phyloP scores from a whole-genome alignment of 2,329 filamentous ascomycete species.

The Fusarium brevicatenulatum region DNA sequence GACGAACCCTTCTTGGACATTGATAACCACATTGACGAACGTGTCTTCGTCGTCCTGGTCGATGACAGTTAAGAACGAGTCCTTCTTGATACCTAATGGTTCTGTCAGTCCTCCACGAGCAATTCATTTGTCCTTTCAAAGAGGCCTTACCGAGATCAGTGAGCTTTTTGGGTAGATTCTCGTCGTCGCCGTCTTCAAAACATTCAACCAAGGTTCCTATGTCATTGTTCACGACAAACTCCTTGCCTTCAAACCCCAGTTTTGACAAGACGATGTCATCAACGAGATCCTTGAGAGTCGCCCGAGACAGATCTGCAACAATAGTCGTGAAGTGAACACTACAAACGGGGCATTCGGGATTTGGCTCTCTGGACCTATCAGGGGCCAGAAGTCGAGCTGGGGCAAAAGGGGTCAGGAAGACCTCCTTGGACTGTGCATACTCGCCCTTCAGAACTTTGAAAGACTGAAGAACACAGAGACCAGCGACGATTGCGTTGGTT shows the following conservation, averaged over 20 bases:
- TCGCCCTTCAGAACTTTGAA: conserved; percentile 88
- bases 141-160: conserved; percentile 72
- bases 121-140: not conserved
- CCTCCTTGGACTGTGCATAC: conserved; percentile 77
- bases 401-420: conserved; percentile 81
- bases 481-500: conserved; percentile 95
- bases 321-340: conserved; percentile 75
- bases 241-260: conserved; percentile 79
- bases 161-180: conserved; percentile 84
- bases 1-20: conserved; percentile 70
- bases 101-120: conserved; percentile 24
- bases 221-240: conserved; percentile 81
- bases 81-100: conserved; percentile 69
- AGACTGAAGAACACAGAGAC: conserved; percentile 89
- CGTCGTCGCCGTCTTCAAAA: conserved; percentile 77
- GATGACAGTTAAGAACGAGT: conserved; percentile 83
- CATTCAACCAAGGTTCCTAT: conserved; percentile 76
- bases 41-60: conserved; percentile 81
- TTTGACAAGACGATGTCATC: conserved; percentile 75
- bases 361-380: conserved; percentile 70
- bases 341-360: conserved; percentile 86
- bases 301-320: conserved; percentile 73
- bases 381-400: conserved; percentile 67
- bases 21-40: conserved; percentile 82
- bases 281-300: conserved; percentile 83